These are phyloP conservation scores for Pichia paraexigua DNA, from an alignment of 805 yeast species.

Conservation along the genomic window DNA sequence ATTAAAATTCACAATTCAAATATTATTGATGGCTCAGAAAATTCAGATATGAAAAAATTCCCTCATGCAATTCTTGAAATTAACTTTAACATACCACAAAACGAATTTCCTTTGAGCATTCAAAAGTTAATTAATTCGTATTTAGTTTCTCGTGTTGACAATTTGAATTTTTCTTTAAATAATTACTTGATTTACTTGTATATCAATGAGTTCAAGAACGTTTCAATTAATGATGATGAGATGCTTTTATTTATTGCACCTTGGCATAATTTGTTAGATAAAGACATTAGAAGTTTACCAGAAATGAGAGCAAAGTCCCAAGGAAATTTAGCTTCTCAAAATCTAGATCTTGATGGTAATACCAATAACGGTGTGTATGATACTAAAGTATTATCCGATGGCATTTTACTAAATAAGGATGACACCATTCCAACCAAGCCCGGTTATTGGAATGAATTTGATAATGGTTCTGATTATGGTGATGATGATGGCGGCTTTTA, in stretches of 20 bases:
- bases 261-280: constrained; percentile 25
- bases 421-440: constrained; percentile 17
- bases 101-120: constrained; percentile 31
- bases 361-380: background rate
- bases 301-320: constrained; percentile 9
- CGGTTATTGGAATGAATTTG: constrained; percentile 64
- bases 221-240: constrained; percentile 14
- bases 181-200: constrained; percentile 25
- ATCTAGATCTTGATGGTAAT: background rate
- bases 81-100: constrained; percentile 33
- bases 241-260: constrained; percentile 25
- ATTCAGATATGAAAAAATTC: constrained; percentile 20
- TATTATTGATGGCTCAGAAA: constrained; percentile 3
- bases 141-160: constrained; percentile 39
- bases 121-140: constrained; percentile 37
- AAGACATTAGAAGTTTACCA: constrained; percentile 42
- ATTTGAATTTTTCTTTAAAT: constrained; percentile 25
- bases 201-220: constrained; percentile 8
- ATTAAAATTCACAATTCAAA: constrained; percentile 13
- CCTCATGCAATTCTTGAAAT: constrained; percentile 46
- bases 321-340: background rate
- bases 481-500: constrained; percentile 30
- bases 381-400: constrained; percentile 7
- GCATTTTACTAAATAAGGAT: constrained; percentile 27
- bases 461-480: constrained; percentile 49